Conservation (phyloP, 108 stramenopile species). For the Mediolabrus comicus region DNA sequence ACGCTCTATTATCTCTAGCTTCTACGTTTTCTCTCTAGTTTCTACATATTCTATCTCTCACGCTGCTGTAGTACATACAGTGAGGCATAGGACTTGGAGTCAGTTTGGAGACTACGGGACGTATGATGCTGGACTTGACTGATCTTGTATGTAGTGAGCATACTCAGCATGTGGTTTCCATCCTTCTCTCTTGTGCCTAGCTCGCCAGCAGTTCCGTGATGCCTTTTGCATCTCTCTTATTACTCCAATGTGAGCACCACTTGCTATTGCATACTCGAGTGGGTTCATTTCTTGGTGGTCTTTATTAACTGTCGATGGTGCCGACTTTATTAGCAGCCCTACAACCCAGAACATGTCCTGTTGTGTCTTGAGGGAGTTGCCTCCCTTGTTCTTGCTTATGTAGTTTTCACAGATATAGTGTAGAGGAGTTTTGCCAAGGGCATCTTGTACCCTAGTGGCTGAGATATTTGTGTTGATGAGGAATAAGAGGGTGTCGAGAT, state of each 20-base stretch:
- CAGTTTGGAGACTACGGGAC: too few relatives aligned
- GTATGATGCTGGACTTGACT: background rate
- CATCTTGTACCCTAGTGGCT: conserved; percentile 1
- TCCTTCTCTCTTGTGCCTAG: background rate
- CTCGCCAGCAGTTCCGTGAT: background rate
- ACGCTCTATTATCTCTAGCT: too few relatives aligned
- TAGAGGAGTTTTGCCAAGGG: conserved; percentile 1
- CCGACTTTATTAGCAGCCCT: background rate
- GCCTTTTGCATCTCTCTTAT: conserved; percentile 15
- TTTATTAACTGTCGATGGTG: too few relatives aligned
- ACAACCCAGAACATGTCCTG: background rate
- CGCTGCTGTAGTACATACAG: too few relatives aligned
- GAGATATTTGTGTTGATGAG: conserved; percentile 1
- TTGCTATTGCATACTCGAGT: background rate
- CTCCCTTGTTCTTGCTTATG: background rate
- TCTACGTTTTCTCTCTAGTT: too few relatives aligned
- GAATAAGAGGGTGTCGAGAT: background rate
- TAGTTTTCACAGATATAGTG: conserved; percentile 2
- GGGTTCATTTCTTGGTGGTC: conserved; percentile 18
- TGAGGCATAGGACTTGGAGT: too few relatives aligned
- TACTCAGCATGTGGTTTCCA: background rate
- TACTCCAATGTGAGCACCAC: conserved; percentile 9
- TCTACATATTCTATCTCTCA: too few relatives aligned
- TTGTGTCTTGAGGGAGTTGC: background rate
- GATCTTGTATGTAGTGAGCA: background rate